Percentiles rank a stretch among this genome's conserved stretches.
phyloP scores from a whole-genome alignment of 192 early-diverging fungal genomes.

The Mortierella alpina region DNA sequence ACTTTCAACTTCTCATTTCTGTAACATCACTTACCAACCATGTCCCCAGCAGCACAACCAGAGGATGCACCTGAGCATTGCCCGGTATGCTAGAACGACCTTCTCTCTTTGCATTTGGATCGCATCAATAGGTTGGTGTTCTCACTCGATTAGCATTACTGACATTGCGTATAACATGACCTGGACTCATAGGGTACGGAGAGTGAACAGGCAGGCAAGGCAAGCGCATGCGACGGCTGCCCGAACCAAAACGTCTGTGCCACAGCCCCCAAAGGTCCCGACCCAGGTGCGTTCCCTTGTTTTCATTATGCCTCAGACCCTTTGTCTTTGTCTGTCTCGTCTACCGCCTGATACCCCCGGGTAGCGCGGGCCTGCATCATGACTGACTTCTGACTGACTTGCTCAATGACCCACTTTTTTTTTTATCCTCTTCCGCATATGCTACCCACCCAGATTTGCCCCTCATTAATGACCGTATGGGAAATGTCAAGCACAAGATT shows the following conservation, averaged over 20 bases:
- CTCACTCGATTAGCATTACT: too few relatives aligned
- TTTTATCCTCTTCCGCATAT: neutral
- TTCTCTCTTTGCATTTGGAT: neutral
- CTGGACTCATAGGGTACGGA: slow-evolving; percentile 66
- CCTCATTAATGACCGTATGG: slow-evolving; percentile 71
- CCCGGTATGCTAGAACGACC: slow-evolving; percentile 54
- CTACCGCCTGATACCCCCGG: neutral
- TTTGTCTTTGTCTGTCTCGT: slow-evolving; percentile 3
- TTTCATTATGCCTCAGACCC: neutral
- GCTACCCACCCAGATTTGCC: slow-evolving; percentile 62
- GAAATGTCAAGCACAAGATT: slow-evolving; percentile 84
- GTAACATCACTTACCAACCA: neutral
- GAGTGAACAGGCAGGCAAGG: slow-evolving; percentile 76
- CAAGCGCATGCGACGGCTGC: slow-evolving; percentile 82
- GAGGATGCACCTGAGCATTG: slow-evolving; percentile 81
- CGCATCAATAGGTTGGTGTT: too few relatives aligned
- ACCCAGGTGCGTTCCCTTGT: slow-evolving; percentile 64
- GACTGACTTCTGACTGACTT: neutral
- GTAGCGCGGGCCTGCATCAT: too few relatives aligned
- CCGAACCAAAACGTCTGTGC: slow-evolving; percentile 84
- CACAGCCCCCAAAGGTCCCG: slow-evolving; percentile 80
- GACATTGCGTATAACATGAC: neutral
- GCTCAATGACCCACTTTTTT: slow-evolving; percentile 10
- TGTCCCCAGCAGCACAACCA: slow-evolving; percentile 33
- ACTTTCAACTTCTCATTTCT: neutral